Base-by-base conservation (phyloP, 306 rosid species). In the Canavalia ensiformis region DNA sequence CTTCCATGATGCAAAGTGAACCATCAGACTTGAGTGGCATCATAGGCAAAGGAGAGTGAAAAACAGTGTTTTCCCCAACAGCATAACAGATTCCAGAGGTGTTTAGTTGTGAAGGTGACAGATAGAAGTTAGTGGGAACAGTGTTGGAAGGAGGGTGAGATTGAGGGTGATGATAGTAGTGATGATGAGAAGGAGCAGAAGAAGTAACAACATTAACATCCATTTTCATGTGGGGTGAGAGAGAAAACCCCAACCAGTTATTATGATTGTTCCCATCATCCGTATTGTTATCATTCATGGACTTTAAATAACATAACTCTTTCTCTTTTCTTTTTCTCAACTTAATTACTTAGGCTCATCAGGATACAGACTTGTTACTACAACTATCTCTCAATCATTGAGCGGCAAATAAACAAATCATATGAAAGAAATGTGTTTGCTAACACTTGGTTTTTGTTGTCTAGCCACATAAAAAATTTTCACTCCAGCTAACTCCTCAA, bases 201-300 rank as follows among this genome's bases (percentile, higher is more conserved):
- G 87, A 44, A 75, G 65, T 8, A 59, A 49, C 12, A 63, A 49
- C 10, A 56, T 45, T n/a, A 3, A 9, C 86, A 83, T 94, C 94
- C 95, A 90, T 91, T 89, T 93, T 93, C 98, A 91, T 88, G 75
- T 93, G 93, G 83, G 98, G 97, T 74, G 94, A 90, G 79, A 93
- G 97, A 88, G 98, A 95, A 59, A 95, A 93, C 13, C 94, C 99
- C 82, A 95, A 87, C 98, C 94, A 94, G 92, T 86, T 85, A 76
- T 86, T 85, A 76, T 76, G 80, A 78, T 82, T 88, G 70, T 77
- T 72, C 4, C 55, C 77, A 73, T 82, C 84, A 78, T 72, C 81
- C 58, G 49, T 85, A 60, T 83, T 80, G 46, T 74, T 81, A 84
- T 92, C 94, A 84, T 83, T 85, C 91, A 88, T 88, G 68, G 87